These are phyloP conservation scores for Medicago ruthenica DNA, from an alignment of 306 rosid genomes.

Conservation along the genomic window DNA sequence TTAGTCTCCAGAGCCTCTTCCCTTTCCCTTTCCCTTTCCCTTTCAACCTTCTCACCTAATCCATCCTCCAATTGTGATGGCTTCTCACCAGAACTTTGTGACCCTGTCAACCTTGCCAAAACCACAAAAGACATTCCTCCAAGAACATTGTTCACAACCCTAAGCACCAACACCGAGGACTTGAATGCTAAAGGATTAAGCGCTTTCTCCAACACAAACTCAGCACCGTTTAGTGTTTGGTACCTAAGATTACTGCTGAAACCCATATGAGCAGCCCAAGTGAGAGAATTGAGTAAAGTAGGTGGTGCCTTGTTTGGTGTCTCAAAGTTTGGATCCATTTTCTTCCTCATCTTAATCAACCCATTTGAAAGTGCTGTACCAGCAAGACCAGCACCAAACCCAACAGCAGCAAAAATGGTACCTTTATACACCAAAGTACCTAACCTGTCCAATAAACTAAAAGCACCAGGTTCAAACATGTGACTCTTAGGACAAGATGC, in stretches of 20 bases:
- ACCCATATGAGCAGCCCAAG: constrained; percentile 95
- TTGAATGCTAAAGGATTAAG: constrained; percentile 77
- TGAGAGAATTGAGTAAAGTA: constrained; percentile 67
- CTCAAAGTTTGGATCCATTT: constrained; percentile 79
- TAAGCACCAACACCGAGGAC: constrained; percentile 76
- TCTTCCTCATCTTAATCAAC: constrained; percentile 69
- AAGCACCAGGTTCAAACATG: constrained; percentile 86
- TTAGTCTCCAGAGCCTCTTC: constrained; percentile 51
- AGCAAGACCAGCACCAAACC: constrained; percentile 70
- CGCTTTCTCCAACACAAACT: constrained; percentile 70
- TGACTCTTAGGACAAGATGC: constrained; percentile 76
- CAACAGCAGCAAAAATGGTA: constrained; percentile 65
- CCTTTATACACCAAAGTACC: constrained; percentile 84
- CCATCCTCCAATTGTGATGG: constrained; percentile 42
- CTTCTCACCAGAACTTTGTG: constrained; percentile 63
- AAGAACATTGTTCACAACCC: constrained; percentile 81
- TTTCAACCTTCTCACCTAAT: constrained; percentile 45
- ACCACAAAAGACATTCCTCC: constrained; percentile 92
- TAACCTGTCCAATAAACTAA: constrained; percentile 47
- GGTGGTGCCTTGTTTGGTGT: constrained; percentile 85
- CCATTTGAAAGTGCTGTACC: constrained; percentile 83
- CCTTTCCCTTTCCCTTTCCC: too few species aligned
- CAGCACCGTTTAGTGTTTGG: constrained; percentile 75
- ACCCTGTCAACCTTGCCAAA: constrained; percentile 81
- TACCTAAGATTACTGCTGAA: constrained; percentile 80